Evolutionary conservation across 345 rosid species (phyloP).

Genomic region (Salix viminalis): DNA sequence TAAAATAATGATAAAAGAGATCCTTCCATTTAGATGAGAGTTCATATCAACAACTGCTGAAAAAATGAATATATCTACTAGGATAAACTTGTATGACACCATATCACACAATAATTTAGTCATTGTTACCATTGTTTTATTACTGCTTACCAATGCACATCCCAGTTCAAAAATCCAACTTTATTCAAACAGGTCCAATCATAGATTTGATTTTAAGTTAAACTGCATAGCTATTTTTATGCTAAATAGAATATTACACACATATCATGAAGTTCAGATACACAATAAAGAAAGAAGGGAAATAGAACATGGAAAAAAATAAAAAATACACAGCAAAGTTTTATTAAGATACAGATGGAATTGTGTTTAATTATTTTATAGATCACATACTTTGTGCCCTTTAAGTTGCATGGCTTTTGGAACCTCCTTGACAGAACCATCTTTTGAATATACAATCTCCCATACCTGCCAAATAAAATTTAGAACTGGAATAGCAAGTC

Average conservation of each 20-base stretch:
- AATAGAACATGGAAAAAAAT: too few species aligned
- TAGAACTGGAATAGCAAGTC: not conserved
- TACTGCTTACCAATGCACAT: not conserved
- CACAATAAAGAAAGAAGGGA: not conserved
- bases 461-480: conserved; percentile 56
- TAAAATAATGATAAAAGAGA: conserved; percentile 1
- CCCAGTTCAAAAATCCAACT: not conserved
- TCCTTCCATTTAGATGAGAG: not conserved
- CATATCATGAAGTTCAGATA: not conserved
- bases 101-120: conserved; percentile 9
- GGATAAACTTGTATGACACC: not conserved
- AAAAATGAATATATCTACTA: not conserved
- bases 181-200: not conserved
- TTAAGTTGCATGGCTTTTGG: conserved; percentile 90
- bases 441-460: conserved; percentile 93
- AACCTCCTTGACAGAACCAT: conserved; percentile 93
- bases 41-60: not conserved
- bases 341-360: not conserved
- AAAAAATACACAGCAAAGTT: too few species aligned
- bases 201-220: not conserved
- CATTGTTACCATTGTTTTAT: not conserved
- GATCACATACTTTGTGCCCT: conserved; percentile 68
- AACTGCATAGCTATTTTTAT: too few species aligned
- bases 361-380: not conserved
- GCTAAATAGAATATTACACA: too few species aligned